Evolutionary conservation across 208 protist genomes (phyloP), one percentile per base, ranked within the genome.

Genomic region (Spongospora subterranea): DNA sequence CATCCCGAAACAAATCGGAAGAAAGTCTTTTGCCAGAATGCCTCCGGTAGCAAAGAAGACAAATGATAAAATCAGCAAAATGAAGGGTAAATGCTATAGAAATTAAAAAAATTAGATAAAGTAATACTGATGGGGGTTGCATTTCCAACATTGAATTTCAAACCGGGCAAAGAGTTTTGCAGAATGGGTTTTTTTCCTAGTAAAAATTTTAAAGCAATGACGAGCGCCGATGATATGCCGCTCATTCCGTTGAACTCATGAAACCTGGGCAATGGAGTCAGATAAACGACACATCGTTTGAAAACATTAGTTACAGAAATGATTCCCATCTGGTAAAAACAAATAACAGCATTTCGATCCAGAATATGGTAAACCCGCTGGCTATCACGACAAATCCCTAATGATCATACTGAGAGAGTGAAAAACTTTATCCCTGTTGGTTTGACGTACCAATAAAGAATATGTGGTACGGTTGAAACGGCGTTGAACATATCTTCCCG

Each of bases 311-410:
- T 60, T 60, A 60, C 35, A 82, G 71, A 35, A 82, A 82, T 20
- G n/a, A 35, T 43, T 82, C 71, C 71, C 71, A 82, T 20, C 71
- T 6, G n/a, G 71, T 45, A n/a, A 82, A 82, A 35, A 82, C n/a
- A 35, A 82, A 82, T 6, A 82, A 43, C 6, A 43, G 35, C 71
- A 82, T 82, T n/a, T 82, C 71, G n/a, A 82, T 82, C 71, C 71
- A 82, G 71, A 82, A 82, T 45, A 82, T 82, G 35, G 17, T 43
- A 13, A 82, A 35, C 13, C 71, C 71, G 6, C 17, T 82, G 35
- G 40, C n/a, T 13, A 82, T 6, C 6, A 82, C 71, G 71, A 82
- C 71, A 43, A 82, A 82, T 20, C 11, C 35, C 71, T 82, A 82
- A 35, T 35, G 71, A n/a, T 82, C n/a, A 43, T 39, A 29, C 50